Base-by-base conservation (phyloP, 2,329 filamentous ascomycete genomes). In the Stachybotrys chartarum region DNA sequence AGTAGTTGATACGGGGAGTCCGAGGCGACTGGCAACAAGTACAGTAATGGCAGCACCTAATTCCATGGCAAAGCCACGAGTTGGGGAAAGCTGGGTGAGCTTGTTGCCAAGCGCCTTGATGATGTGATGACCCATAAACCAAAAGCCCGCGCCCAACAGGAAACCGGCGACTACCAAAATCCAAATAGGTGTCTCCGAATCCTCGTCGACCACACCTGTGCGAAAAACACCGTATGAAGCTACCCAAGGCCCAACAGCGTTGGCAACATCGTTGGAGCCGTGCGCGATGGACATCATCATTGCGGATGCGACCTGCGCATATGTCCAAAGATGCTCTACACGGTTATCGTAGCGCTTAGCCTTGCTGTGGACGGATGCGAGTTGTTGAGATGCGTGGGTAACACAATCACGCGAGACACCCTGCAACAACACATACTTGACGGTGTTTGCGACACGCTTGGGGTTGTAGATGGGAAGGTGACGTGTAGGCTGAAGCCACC, bases 271-370 rank as follows among this genome's bases (percentile, higher is more conserved):
- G 60, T 75, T 75, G 50, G 70, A 69, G n/a, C 73, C 73, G 63
- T 76, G 74, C 3, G 72, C 70, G 55, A 75, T 72, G 18, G 71
- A 74, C 65, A 73, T 69, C 59, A 72, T 69, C 59, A 72, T 71
- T 45, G 72, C 71, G 6, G 67, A 68, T 53, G 67, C 63, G 11
- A 75, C 69, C 61, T 75, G 73, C 50, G 66, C 70, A 60, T 72
- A 78, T 1, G 75, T 76, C 70, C 71, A 78, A 52, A 76, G 65
- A 63, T 79, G 74, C 61, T 78, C 76, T 14, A 76, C 73, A 5
- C 70, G 68, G 56, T 72, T 72, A 59, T 78, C 75, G 58, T 77
- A 78, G 3, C 66, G 65, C 42, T 69, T 67, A 8, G 75, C 75
- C 70, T 72, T 56, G 30, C 30, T 50, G 31, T 60, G 59, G 42